Base-by-base conservation (phyloP, 2,329 filamentous ascomycete species). In the Madurella fahalii region DNA sequence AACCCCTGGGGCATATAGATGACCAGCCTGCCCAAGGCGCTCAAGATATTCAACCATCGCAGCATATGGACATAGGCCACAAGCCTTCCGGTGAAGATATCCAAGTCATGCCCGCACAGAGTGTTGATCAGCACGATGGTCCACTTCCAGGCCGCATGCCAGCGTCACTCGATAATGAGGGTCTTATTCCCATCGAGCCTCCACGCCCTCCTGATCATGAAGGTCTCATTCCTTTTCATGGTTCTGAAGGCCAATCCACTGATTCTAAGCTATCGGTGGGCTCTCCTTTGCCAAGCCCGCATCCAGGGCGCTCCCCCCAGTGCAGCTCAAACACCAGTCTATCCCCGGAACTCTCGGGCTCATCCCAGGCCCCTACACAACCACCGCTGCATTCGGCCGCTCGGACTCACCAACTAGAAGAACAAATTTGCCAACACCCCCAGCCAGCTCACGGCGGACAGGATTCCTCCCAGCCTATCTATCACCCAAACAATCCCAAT, bases 141-240 rank as follows among this genome's bases (percentile, higher is more conserved):
- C 11, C 34, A 37, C 34, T 15, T 11, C 34, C 34, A 15, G 9
- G 9, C 13, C 34, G 11, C 9, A 13, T 9, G 11, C 15, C 13
- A 13, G 13, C 39, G 25, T 3, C 44, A 4, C 20, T 31, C n/a
- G 47, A 53, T 15, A 52, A 42, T 4, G 50, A 51, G 40, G 58
- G 58, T 2, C 30, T 60, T 4, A 60, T 60, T 9, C 40, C 47
- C 17, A 48, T 58, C 13, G 55, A 58, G 25, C 55, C 50, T 15
- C 46, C 53, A 2, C n/a, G 15, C 1, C 50, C 53, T 5, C 58
- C 53, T 17, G 58, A 60, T 31, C 47, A 54, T 25, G 53, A 60
- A 42, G 58, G 58, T 1, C 34, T 60, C 8, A 58, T 60, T 11
- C 46, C 45, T 5, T 42, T 25, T 4, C 25, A 40, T 4, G 15